Conservation (phyloP, 1,284 basidiomycete species). For the Mycosarcoma maydis region DNA sequence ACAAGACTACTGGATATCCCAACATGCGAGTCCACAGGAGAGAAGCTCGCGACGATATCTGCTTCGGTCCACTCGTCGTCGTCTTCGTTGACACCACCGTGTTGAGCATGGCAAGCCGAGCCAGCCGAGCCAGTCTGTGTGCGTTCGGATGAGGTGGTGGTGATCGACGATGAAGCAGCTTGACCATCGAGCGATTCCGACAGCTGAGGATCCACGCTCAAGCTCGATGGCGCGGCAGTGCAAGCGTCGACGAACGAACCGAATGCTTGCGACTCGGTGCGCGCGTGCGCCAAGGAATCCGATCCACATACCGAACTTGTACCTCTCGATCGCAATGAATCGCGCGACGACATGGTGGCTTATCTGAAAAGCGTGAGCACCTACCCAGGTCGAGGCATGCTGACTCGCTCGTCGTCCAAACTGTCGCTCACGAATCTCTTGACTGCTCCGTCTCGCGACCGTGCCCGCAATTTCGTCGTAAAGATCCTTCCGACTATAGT, state of each 20-base stretch:
- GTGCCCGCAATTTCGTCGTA: too few relatives aligned
- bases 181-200: constrained; percentile 20
- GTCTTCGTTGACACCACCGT: constrained; percentile 7
- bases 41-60: constrained; percentile 52
- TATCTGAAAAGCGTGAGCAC: not conserved
- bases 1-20: not conserved
- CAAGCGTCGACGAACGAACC: constrained; percentile 47
- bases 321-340: constrained; percentile 37
- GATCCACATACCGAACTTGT: constrained; percentile 35
- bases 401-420: too few relatives aligned
- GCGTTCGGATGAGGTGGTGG: constrained; percentile 15
- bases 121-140: constrained; percentile 5
- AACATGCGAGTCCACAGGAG: constrained; percentile 25
- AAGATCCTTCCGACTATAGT: too few relatives aligned
- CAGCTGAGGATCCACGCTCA: constrained; percentile 31
- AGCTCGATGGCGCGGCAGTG: constrained; percentile 26
- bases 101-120: constrained; percentile 3
- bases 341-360: constrained; percentile 37
- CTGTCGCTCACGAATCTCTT: too few relatives aligned
- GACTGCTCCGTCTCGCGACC: too few relatives aligned
- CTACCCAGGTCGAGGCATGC: too few relatives aligned
- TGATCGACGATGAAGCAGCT: constrained; percentile 17
- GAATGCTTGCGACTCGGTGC: constrained; percentile 42
- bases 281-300: constrained; percentile 19
- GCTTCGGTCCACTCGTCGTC: constrained; percentile 47